A percentile compares a stretch with the other conserved stretches of the same genome.
These are phyloP conservation scores for Xylariaceae sp. DNA, from an alignment of 2,329 filamentous ascomycete species.

Conservation along the genomic window DNA sequence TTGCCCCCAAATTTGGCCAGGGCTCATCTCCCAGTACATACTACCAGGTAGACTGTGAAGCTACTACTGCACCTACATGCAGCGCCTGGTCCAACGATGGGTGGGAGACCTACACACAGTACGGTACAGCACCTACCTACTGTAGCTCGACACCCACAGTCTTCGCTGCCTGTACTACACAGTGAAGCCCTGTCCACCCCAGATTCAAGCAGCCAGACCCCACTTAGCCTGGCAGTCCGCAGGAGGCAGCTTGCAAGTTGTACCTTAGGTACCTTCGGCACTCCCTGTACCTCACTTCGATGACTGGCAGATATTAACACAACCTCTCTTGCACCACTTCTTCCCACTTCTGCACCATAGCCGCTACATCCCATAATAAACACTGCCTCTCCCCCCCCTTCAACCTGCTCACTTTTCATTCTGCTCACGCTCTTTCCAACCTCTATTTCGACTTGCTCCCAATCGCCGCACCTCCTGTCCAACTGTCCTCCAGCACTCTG, in stretches of 20 bases:
- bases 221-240: no score
- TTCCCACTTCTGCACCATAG: slow-evolving; percentile 13
- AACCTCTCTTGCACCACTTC: slow-evolving; percentile 27
- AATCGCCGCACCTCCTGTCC: no score
- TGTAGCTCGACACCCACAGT: no score
- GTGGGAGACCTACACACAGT: no score
- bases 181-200: slow-evolving; percentile 15
- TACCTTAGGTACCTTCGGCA: no score
- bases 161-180: not conserved
- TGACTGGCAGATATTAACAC: not conserved
- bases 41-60: no score
- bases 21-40: no score
- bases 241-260: no score
- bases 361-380: slow-evolving; percentile 14
- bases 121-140: no score
- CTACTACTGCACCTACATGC: slow-evolving; percentile 12
- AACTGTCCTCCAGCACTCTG: slow-evolving; percentile 1
- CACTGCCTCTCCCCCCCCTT: slow-evolving; percentile 10
- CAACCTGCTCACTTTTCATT: not conserved
- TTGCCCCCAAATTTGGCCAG: no score
- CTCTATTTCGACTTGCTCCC: not conserved
- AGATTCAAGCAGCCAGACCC: slow-evolving; percentile 3
- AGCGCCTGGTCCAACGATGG: no score
- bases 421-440: slow-evolving; percentile 4
- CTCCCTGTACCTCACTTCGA: not conserved